Evolutionary conservation across 73 alveolate genomes (phyloP), one percentile per base, ranked within the genome.

Genomic region (Tetrahymena elliotti): DNA sequence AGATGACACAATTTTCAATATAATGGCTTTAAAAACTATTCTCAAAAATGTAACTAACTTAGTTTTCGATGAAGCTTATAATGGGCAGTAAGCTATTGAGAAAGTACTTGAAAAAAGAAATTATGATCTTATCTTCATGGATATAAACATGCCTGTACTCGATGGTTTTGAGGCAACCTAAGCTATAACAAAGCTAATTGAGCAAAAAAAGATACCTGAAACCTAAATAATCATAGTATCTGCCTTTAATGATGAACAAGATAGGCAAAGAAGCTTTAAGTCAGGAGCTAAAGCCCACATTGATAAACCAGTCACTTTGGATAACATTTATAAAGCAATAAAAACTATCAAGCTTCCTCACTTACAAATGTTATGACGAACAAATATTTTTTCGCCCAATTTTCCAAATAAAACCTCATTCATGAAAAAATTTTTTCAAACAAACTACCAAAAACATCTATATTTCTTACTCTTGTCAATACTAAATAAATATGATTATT

Each of bases 201-300:
- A 84, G n/a, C 82, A 31, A n/a, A 33, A 11, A 34, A 84, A 84
- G 33, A 35, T 84, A 27, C 52, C 52, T 0, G 22, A 15, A 16
- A 84, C 93, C 13, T 16, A 33, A 33, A 84, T 84, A 6, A 84
- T 84, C 12, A 22, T 84, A 38, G 54, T 38, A 35, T 37, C 82
- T 4, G 93, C 93, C 11, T 84, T 84, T 11, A 84, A 35, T 33
- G 54, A 38, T 12, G 93, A 84, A 84, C 20, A 24, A 0, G 93
- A 84, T n/a, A 24, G 52, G 35, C 52, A 31, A 38, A 84, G 52
- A 37, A 84, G 93, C 37, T 84, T 84, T 35, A 11, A 84, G 33
- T 35, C 93, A 33, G 95, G 95, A 33, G 95, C 95, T 37, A 40
- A 93, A 38, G 39, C 53, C 33, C 95, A 93, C 82, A 35, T 93